Evolutionary conservation across 305 asterid species (phyloP).

Genomic region (Solanum hybrid): DNA sequence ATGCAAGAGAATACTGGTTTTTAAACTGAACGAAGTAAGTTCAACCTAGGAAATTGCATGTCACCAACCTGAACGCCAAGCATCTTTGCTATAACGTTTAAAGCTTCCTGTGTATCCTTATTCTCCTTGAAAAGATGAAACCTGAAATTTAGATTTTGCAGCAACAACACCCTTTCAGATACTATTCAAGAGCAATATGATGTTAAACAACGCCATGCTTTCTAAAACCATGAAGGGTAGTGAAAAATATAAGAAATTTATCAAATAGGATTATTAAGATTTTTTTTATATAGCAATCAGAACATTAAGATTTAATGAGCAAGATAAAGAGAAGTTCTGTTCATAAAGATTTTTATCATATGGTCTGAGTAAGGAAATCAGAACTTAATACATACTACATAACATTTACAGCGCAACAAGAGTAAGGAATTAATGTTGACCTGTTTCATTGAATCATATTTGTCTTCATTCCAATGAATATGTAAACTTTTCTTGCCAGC

Average conservation of each 20-base stretch:
- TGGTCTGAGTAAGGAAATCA: background rate
- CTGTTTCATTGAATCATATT: background rate
- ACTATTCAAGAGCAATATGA: slow-evolving; percentile 10
- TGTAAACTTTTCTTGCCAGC: background rate
- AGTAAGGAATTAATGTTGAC: background rate
- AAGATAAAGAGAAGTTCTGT: background rate
- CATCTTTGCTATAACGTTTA: slow-evolving; percentile 82
- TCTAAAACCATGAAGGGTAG: background rate
- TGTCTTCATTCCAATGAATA: background rate
- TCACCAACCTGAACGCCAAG: slow-evolving; percentile 80
- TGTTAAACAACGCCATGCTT: background rate
- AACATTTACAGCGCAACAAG: background rate
- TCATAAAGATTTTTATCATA: background rate
- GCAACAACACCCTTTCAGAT: slow-evolving; percentile 12
- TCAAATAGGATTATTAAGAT: background rate
- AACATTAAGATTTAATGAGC: background rate
- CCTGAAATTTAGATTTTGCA: slow-evolving; percentile 31
- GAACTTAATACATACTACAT: background rate
- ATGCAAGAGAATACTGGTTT: background rate
- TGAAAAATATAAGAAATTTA: background rate
- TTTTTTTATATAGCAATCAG: background rate
- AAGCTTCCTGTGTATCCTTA: slow-evolving; percentile 94
- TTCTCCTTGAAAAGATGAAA: slow-evolving; percentile 97
- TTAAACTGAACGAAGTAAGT: background rate
- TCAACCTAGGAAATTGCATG: slow-evolving; percentile 2